Evolutionary conservation across 176 grass and related monocot species (phyloP).

Genomic region (Hyparrhenia diplandra): DNA sequence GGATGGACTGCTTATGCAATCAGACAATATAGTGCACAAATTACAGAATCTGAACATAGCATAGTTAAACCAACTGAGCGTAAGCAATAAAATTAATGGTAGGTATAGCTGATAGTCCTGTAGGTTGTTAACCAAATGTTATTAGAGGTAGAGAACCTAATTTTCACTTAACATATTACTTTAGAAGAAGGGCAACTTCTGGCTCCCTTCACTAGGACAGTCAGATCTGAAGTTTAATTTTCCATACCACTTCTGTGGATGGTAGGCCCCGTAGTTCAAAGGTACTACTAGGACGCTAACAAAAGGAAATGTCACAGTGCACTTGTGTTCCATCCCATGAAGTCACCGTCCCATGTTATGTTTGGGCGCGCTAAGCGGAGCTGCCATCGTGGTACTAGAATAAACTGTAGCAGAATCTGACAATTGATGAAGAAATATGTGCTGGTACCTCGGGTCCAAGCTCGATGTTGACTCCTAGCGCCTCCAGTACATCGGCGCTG

Average conservation of each 20-base stretch:
- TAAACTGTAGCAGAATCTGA: neutral
- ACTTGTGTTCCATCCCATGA: neutral
- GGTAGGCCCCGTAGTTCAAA: neutral
- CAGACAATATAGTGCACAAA: neutral
- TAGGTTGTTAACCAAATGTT: neutral
- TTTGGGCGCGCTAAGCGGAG: neutral
- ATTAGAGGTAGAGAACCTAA: neutral
- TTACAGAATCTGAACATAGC: neutral
- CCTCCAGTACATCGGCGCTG: slow-evolving; percentile 89
- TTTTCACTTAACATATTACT: neutral
- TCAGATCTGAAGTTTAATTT: neutral
- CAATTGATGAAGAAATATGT: neutral
- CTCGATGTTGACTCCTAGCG: slow-evolving; percentile 78
- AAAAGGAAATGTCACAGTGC: neutral
- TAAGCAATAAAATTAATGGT: neutral
- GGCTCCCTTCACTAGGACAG: neutral
- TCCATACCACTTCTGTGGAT: neutral
- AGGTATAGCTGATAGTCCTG: neutral
- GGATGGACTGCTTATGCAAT: neutral
- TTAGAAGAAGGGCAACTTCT: neutral
- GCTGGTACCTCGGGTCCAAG: slow-evolving; percentile 75
- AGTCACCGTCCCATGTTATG: neutral
- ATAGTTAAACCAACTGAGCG: neutral
- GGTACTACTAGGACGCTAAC: neutral
- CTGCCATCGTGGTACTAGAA: neutral